Evolutionary conservation across 768 basidiomycete species (phyloP).

Genomic region (Terana coerulea): DNA sequence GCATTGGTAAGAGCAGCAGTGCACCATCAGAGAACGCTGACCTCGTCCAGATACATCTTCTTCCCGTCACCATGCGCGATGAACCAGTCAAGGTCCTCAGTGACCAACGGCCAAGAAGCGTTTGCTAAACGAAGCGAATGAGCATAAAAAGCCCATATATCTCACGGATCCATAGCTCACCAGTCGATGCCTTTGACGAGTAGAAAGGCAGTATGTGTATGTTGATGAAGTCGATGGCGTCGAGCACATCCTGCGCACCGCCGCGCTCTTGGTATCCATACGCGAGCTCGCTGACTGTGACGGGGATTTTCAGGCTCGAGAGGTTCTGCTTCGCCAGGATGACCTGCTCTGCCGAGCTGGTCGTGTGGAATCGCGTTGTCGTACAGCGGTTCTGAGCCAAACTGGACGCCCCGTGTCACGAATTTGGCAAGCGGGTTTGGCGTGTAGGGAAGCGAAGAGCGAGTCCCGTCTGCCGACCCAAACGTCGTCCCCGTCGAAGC

Average conservation of each 20-base stretch:
- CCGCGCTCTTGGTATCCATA: slow-evolving; percentile 45
- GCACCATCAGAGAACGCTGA: slow-evolving; percentile 21
- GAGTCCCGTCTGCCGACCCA: slow-evolving; percentile 53
- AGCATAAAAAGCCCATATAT: neutral
- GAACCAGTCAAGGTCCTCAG: slow-evolving; percentile 63
- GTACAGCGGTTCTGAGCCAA: slow-evolving; percentile 68
- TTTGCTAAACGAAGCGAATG: slow-evolving; percentile 36
- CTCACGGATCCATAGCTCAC: slow-evolving; percentile 28
- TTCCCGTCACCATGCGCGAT: slow-evolving; percentile 56
- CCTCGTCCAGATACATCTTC: slow-evolving; percentile 75
- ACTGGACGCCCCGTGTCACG: slow-evolving; percentile 61
- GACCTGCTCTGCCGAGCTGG: slow-evolving; percentile 51
- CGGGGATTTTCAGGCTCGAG: slow-evolving; percentile 51
- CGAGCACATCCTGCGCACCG: slow-evolving; percentile 50
- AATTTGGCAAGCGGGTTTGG: slow-evolving; percentile 60
- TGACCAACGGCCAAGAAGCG: slow-evolving; percentile 59
- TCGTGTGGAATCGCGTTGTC: slow-evolving; percentile 48
- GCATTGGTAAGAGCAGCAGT: neutral
- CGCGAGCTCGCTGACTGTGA: slow-evolving; percentile 48
- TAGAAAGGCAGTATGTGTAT: slow-evolving; percentile 74
- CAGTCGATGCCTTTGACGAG: slow-evolving; percentile 48
- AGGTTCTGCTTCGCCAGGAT: slow-evolving; percentile 44
- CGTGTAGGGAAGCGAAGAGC: slow-evolving; percentile 47
- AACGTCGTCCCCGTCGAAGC: slow-evolving; percentile 35
- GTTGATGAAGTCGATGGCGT: slow-evolving; percentile 60